Base-by-base conservation (phyloP, 2,329 filamentous ascomycete genomes). In the Pezicula neosporulosa region DNA sequence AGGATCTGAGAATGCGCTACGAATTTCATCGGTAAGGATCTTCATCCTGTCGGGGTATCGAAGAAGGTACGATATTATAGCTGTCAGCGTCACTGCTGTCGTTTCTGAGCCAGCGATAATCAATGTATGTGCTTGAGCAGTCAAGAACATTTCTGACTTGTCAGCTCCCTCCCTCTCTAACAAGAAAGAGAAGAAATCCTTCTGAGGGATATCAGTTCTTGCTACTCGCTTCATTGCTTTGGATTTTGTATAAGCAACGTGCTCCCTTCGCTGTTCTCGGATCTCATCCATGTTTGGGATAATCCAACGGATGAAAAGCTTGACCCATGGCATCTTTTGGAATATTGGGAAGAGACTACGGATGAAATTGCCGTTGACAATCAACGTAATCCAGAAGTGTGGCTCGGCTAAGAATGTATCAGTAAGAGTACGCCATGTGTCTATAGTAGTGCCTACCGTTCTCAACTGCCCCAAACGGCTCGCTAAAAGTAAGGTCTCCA, bases 11-110 rank as follows among this genome's bases (percentile, higher is more conserved):
- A 70, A 68, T 1, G 59, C 49, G 7, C 44, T 42, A 2, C 70
- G 63, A 43, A 72, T 60, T 48, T 71, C 68, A 3, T 59, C 43
- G 1, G 46, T 59, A 24, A 72, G 58, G 21, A 59, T 63, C 16
- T 52, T 52, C 38, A 52, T 50, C 33, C 13, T 42, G 16, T 38
- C 36, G 6, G 36, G 48, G 15, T 54, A 50, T 15, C 10, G 37
- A 33, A 41, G 41, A 8, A 50, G 48, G 37, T 27, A 47, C 36
- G 48, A 54, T 6, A 46, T 39, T 21, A 49, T 54, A 8, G 60
- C 64, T 15, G 56, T 56, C 21, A 65, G 35, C 10, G 63, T 50
- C 6, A 61, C 64, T 1, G 65, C 62, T 6, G 63, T 68, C 9
- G 67, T 69, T 50, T 69, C 67, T 4, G 58, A 61, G 6, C 64